A percentile compares a stretch with the other conserved stretches of the same genome.
Evolutionary conservation across 768 basidiomycete genomes (phyloP).

Genomic region (Trichaptum fuscoviolaceum): DNA sequence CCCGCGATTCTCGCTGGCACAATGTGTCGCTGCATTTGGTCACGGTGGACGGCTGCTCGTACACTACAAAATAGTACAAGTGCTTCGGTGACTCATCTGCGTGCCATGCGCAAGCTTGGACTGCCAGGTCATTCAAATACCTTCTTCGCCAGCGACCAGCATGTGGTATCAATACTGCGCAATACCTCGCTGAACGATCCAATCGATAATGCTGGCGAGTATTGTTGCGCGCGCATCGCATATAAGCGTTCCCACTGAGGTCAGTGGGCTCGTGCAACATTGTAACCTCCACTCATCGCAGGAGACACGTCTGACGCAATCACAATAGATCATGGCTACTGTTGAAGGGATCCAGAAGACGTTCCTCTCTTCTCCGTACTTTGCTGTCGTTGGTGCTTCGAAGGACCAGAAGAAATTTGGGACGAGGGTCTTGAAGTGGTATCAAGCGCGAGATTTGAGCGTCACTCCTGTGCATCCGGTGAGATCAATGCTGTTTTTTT

Average conservation of each 20-base stretch:
- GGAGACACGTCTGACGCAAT: not conserved
- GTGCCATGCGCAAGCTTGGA: not conserved
- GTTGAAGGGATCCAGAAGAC: constrained; percentile 33
- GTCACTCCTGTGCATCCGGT: constrained; percentile 74
- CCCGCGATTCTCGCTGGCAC: too few species aligned
- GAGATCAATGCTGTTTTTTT: not conserved
- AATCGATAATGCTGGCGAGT: not conserved
- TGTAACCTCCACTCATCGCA: too few species aligned
- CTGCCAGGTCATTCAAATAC: not conserved
- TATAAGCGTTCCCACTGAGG: not conserved
- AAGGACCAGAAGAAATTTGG: constrained; percentile 76
- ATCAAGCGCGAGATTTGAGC: constrained; percentile 47
- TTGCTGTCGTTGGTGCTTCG: constrained; percentile 80
- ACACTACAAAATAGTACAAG: too few species aligned
- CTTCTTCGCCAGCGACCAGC: not conserved
- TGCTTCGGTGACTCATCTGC: not conserved
- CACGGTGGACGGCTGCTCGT: too few species aligned
- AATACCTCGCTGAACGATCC: not conserved
- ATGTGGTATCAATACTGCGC: not conserved
- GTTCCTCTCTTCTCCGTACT: constrained; percentile 60
- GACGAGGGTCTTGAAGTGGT: constrained; percentile 79
- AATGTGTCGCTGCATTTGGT: too few species aligned
- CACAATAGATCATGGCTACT: constrained; percentile 12
- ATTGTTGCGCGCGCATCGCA: not conserved
- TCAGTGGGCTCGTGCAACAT: not conserved